Percentiles rank a stretch among this genome's conserved stretches.
Evolutionary conservation across 179 eudicot genomes (phyloP).

Genomic region (Nepenthes alata): DNA sequence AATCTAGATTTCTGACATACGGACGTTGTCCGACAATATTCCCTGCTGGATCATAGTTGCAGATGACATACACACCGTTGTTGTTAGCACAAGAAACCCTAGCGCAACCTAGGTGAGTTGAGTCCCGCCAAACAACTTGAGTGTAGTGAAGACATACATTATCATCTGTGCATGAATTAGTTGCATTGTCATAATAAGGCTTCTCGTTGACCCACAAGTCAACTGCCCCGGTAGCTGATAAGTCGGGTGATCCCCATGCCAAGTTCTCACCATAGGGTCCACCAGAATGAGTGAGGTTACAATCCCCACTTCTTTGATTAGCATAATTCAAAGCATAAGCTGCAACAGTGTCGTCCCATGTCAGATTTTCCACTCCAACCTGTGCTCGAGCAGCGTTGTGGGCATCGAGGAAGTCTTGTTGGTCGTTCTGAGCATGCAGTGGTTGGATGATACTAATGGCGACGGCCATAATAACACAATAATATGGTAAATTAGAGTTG

Average conservation of each 20-base stretch:
- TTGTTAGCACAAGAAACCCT: slow-evolving; percentile 24
- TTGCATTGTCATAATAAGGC: slow-evolving; percentile 12
- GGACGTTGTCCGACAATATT: slow-evolving; percentile 9
- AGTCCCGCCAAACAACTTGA: slow-evolving; percentile 44
- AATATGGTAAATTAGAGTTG: too few relatives aligned
- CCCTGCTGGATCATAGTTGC: slow-evolving; percentile 21
- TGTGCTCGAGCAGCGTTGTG: slow-evolving; percentile 30
- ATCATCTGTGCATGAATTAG: slow-evolving; percentile 25
- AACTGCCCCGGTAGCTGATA: slow-evolving; percentile 23
- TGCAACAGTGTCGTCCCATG: slow-evolving; percentile 25
- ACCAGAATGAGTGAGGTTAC: slow-evolving; percentile 26
- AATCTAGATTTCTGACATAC: neutral
- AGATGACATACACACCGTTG: slow-evolving; percentile 13
- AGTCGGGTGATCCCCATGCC: slow-evolving; percentile 16
- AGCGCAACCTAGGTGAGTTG: slow-evolving; percentile 44
- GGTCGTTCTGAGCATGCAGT: slow-evolving; percentile 32
- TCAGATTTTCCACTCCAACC: slow-evolving; percentile 25
- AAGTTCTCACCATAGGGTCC: slow-evolving; percentile 48
- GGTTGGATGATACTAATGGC: neutral
- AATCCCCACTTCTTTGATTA: slow-evolving; percentile 15
- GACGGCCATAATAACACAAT: neutral
- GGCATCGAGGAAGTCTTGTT: slow-evolving; percentile 27
- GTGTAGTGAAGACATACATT: slow-evolving; percentile 40
- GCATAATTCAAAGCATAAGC: slow-evolving; percentile 30
- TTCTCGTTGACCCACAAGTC: slow-evolving; percentile 27